Evolutionary conservation across 1,284 basidiomycete genomes (phyloP).

Genomic region (Microbotryum intermedium): DNA sequence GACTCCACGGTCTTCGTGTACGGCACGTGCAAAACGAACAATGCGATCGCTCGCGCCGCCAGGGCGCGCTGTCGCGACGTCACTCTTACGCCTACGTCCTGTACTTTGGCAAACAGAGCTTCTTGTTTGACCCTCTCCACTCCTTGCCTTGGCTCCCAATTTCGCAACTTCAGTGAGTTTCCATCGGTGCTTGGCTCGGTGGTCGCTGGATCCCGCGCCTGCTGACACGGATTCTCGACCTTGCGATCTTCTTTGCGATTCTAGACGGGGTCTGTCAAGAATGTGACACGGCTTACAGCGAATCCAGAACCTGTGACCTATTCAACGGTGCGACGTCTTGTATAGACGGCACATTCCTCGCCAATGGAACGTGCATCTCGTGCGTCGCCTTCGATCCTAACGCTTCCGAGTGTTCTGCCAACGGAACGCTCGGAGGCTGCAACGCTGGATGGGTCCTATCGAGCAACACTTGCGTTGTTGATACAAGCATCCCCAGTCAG

Average conservation of each 20-base stretch:
- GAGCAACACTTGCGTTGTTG: not conserved
- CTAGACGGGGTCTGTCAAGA: not conserved
- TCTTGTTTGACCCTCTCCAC: not conserved
- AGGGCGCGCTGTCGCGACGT: not conserved
- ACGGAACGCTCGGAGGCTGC: not conserved
- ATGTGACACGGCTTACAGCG: not conserved
- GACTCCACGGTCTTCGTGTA: not conserved
- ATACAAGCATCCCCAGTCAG: not conserved
- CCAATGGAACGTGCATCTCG: not conserved
- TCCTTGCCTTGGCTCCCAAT: not conserved
- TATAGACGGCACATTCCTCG: not conserved
- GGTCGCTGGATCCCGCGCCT: too few relatives aligned
- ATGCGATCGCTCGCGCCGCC: not conserved
- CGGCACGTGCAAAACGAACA: not conserved
- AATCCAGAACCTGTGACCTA: not conserved
- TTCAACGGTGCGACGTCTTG: not conserved
- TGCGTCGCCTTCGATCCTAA: not conserved
- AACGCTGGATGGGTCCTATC: not conserved
- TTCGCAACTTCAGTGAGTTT: not conserved
- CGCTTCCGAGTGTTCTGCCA: not conserved
- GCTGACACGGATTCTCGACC: too few relatives aligned
- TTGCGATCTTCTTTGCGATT: too few relatives aligned
- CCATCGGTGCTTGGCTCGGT: too few relatives aligned
- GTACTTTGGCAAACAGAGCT: not conserved
- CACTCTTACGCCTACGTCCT: not conserved